Base-by-base conservation (phyloP, 495 filamentous ascomycete genomes). In the Xylaria cubensis region DNA sequence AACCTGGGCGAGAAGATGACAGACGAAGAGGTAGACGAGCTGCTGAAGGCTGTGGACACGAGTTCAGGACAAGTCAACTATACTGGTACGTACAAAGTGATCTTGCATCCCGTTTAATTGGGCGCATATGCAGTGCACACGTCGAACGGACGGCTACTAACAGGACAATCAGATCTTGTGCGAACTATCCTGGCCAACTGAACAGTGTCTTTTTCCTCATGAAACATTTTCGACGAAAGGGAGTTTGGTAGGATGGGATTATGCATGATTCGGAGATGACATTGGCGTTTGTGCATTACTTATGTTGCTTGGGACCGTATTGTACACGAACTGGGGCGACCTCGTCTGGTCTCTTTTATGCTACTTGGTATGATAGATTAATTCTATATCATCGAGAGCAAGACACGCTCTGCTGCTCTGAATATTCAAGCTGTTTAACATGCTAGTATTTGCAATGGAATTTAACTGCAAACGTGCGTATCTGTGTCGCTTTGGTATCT, bases 1-100 rank as follows among this genome's bases (percentile, higher is more conserved):
- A 97, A 97, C 77, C 85, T 99, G 70, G 96, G 96, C 73, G 96
- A 99, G 90, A 98, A 98, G 86, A 97, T 99, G 92, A 94, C 93
- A 74, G 95, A 98, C 76, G 95, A 97, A 56, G 96, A 99, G 84
- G 96, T 98, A 51, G 95, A 99, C 78, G 96, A 99, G 88, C 86
- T 99, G 77, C 88, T 98, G 79, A 98, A 98, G 90, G 94, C 93
- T 3, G 94, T 98, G 73, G 95, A 99, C 78, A 94, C 94, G 69
- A 94, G 90, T 81, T 94, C 90, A 68, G 95, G 94, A 72, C 94
- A 98, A 87, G 92, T 98, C 82, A 97, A 98, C 84, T 99, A 99
- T 82, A 94, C 91, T 58, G 94, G 94, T 95, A 85, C 72, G 87
- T 82, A 48, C n/a, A 56, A 44, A 42, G 69, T 21, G 1, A 56